Evolutionary conservation across 2,329 filamentous ascomycete genomes (phyloP), one percentile per base, ranked within the genome.

Genomic region (Fusarium chaquense): DNA sequence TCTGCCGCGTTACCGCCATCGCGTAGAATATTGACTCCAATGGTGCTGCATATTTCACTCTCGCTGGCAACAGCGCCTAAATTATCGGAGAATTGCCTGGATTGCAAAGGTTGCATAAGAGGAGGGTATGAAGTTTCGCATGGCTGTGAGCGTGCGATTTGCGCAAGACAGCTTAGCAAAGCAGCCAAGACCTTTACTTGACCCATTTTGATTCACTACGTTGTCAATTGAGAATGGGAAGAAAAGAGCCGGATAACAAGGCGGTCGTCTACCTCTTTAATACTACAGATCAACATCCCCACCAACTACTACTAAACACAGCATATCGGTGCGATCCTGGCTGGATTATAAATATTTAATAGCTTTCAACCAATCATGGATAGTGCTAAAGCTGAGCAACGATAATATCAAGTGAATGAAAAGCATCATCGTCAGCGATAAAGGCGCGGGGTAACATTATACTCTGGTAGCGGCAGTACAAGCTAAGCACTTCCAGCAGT

Each of bases 1-100:
- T 92, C 90, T 10, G 88, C 89, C 10, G 90, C 89, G 78, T 90
- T 92, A 16, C 90, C 89, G 16, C 89, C 89, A 44, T 82, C 75
- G 55, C 86, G 80, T 56, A 91, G 73, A 30, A 90, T 81, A 12
- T 86, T 78, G 5, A 84, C 84, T 9, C 89, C 89, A 68, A 90
- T 84, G 4, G 82, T 78, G 70, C 87, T 89, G 74, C 89, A 91
- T 49, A 89, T 80, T 1, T 81, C 77, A 67, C 81, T 86, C 73
- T 91, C 88, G 11, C 86, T 89, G 3, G 89, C 87, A 44, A 90
- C 87, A 16, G 89, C 89, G 12, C 89, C 89, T 4, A 80, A 76
- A 32, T 76, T 78, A 15, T 72, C 47, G 4, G 55, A 65, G 22
- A 43, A 69, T 30, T 58, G 52, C 0, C 58, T 35, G 5, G 62